phyloP scores from a whole-genome alignment of 768 basidiomycete genomes.

The Tylopilus vinaceipallidus region DNA sequence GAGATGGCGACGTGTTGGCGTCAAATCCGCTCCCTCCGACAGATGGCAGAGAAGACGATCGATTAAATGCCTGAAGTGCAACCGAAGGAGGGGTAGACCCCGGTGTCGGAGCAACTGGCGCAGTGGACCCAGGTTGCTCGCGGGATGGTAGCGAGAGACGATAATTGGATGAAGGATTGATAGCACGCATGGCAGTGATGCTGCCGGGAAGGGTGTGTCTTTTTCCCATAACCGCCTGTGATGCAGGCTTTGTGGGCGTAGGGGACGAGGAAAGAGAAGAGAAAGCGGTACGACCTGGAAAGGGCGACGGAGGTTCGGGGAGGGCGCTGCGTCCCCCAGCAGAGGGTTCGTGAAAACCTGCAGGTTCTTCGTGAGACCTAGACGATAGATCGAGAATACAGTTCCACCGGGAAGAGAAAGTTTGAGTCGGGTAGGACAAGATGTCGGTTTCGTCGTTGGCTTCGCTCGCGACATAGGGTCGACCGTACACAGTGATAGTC shows the following conservation, averaged over 20 bases:
- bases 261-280: conserved; percentile 27
- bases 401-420: conserved; percentile 88
- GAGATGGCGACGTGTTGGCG: conserved; percentile 8
- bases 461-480: conserved; percentile 50
- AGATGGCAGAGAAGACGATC: conserved; percentile 30
- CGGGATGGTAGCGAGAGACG: conserved; percentile 30
- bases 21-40: conserved; percentile 12
- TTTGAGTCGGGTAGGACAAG: conserved; percentile 58
- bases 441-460: conserved; percentile 15
- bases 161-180: conserved; percentile 14
- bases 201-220: conserved; percentile 49
- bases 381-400: conserved; percentile 78
- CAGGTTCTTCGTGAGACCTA: conserved; percentile 23
- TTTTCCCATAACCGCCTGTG: conserved; percentile 53
- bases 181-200: conserved; percentile 31
- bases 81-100: conserved; percentile 36
- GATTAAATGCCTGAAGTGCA: conserved; percentile 32
- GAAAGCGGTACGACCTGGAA: conserved; percentile 45
- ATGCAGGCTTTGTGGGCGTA: conserved; percentile 14
- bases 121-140: conserved; percentile 22
- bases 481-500: conserved; percentile 74
- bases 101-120: conserved; percentile 1
- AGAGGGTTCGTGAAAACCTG: conserved; percentile 14
- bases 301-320: conserved; percentile 79
- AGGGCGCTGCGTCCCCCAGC: conserved; percentile 40